Base-by-base conservation (phyloP, 2,329 filamentous ascomycete species). In the Spiromastix sp. region DNA sequence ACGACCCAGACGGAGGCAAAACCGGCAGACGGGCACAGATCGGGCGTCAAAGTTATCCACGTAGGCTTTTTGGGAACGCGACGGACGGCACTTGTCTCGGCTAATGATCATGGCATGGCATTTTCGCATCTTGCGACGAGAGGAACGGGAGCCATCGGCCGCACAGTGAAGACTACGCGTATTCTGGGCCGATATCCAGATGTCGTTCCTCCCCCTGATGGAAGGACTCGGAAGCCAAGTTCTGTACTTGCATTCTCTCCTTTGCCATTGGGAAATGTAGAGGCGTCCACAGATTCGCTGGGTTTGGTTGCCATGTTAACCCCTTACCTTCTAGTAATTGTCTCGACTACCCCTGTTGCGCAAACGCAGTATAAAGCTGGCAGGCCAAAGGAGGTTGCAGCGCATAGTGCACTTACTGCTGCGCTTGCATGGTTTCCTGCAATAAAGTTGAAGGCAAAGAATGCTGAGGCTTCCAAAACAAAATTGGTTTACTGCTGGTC, bases 401-500 rank as follows among this genome's bases (percentile, higher is more conserved):
- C 85, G 2, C 89, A 98, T 54, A 85, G 86, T 52, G 79, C 89
- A 12, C 79, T 98, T 72, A 95, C 84, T 32, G 93, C 89, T 2
- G 94, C 89, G 48, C 62, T 98, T 32, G 86, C 91, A 21, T 98
- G 91, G 91, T 98, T 98, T 54, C 91, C 91, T 2, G 86, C 87
- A 2, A 91, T 98, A 30, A 91, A 84, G 52, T 67, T 98, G 28
- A 96, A 96, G 57, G 74, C 76, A 11, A 72, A 77, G 7, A 79
- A 85, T 42, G 66, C 74, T 2, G 69, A 73, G 30, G 76, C 74
- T 1, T 77, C 76, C 4, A 81, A 77, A 48, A 73, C 78, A 5
- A 96, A 98, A 57, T 71, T 98, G 12, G 89, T 85, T 1, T 98
- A 98, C 62, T 95, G 87, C 59, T 98, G 91, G 91, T 96, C 91